These are phyloP conservation scores for Protoeuglena noctilucae DNA, from an alignment of 139 green algal species.

Conservation along the genomic window DNA sequence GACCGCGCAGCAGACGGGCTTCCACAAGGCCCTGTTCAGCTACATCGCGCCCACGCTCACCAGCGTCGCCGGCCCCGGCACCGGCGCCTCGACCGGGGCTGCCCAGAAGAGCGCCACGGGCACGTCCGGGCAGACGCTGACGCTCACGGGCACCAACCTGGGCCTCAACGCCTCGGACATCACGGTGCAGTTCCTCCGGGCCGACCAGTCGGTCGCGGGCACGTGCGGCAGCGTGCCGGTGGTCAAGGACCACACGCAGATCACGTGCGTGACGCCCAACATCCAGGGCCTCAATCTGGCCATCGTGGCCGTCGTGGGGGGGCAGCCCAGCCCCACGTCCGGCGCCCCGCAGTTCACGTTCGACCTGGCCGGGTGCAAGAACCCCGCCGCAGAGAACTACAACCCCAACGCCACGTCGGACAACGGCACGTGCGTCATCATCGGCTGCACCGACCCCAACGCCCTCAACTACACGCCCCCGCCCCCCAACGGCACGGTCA, in stretches of 20 bases:
- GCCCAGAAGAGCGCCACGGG: neutral
- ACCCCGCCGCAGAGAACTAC: slow-evolving; percentile 1
- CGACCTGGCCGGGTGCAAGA: slow-evolving; percentile 1
- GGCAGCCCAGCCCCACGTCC: neutral
- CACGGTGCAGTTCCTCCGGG: no score
- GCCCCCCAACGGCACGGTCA: no score
- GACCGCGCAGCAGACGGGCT: no score
- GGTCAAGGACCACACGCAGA: neutral
- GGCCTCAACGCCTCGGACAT: slow-evolving; percentile 1
- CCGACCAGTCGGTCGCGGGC: no score
- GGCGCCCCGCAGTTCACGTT: neutral
- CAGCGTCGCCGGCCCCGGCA: neutral
- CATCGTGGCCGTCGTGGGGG: no score
- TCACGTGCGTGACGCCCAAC: slow-evolving; percentile 3
- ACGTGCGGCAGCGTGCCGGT: neutral
- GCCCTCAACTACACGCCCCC: slow-evolving; percentile 5
- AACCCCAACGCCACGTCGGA: slow-evolving; percentile 1
- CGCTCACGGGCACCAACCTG: slow-evolving; percentile 13
- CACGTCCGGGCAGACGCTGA: slow-evolving; percentile 2
- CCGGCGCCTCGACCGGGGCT: neutral
- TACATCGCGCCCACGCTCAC: neutral
- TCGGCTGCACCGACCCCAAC: neutral
- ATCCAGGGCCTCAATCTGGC: no score
- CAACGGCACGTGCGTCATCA: slow-evolving; percentile 5
- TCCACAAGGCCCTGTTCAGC: neutral